Evolutionary conservation across 345 rosid species (phyloP).

Genomic region (Arabis alpina): DNA sequence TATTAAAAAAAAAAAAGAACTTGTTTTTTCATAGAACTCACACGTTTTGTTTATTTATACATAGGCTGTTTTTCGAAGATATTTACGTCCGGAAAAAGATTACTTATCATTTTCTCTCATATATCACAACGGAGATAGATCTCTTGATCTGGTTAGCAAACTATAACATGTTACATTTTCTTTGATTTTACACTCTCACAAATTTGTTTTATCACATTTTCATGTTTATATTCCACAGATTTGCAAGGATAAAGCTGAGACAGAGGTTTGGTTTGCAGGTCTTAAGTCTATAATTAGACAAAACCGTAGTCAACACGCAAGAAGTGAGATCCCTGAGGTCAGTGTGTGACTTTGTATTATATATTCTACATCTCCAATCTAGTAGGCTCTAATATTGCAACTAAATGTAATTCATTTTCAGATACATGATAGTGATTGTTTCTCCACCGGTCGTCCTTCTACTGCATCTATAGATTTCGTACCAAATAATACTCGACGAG

Average conservation of each 20-base stretch:
- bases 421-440: slow-evolving; percentile 59
- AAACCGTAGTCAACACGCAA: slow-evolving; percentile 56
- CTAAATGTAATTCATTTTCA: slow-evolving; percentile 43
- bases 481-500: slow-evolving; percentile 54
- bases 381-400: neutral
- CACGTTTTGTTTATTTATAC: slow-evolving; percentile 10
- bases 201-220: slow-evolving; percentile 16
- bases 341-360: slow-evolving; percentile 34
- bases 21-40: neutral
- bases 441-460: slow-evolving; percentile 54
- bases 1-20: neutral
- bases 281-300: slow-evolving; percentile 71
- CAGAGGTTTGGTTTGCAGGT: slow-evolving; percentile 86
- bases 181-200: neutral
- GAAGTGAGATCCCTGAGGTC: slow-evolving; percentile 78
- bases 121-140: slow-evolving; percentile 86
- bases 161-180: neutral
- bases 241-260: slow-evolving; percentile 95
- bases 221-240: slow-evolving; percentile 55
- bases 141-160: slow-evolving; percentile 89
- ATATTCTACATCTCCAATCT: too few relatives aligned
- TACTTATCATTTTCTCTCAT: slow-evolving; percentile 92
- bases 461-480: slow-evolving; percentile 57
- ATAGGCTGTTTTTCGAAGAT: slow-evolving; percentile 93
- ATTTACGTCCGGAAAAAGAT: slow-evolving; percentile 90